Conservation (phyloP, 2,329 filamentous ascomycete species). For the Scedosporium dehoogii region DNA sequence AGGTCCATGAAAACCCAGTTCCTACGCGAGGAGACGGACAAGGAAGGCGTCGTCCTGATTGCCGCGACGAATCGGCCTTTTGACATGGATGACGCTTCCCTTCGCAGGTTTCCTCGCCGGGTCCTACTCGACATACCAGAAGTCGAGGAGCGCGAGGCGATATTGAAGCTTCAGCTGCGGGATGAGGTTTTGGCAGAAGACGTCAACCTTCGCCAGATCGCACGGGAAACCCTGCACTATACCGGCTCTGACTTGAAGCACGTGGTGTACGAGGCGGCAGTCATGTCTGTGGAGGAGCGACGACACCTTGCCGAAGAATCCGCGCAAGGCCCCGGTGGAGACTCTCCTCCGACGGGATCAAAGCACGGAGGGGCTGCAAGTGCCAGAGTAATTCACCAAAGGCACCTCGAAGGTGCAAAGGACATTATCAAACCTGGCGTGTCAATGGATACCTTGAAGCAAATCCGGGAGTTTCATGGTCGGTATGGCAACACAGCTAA, state of each 20-base stretch:
- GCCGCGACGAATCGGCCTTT: constrained; percentile 92
- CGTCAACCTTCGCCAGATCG: constrained; percentile 54
- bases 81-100: constrained; percentile 79
- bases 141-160: constrained; percentile 53
- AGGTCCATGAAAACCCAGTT: constrained; percentile 95
- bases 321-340: too few relatives aligned
- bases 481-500: too few relatives aligned
- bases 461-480: too few relatives aligned
- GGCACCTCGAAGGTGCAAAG: too few relatives aligned
- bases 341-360: too few relatives aligned
- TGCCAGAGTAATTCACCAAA: too few relatives aligned
- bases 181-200: constrained; percentile 52
- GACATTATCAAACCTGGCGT: too few relatives aligned
- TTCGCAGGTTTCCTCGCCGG: constrained; percentile 61
- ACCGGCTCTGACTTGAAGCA: constrained; percentile 79
- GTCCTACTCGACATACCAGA: constrained; percentile 64
- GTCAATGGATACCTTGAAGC: too few relatives aligned
- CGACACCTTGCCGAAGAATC: too few relatives aligned
- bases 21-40: constrained; percentile 70
- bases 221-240: constrained; percentile 61
- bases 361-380: too few relatives aligned
- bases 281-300: too few relatives aligned
- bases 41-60: constrained; percentile 81
- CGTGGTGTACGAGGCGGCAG: constrained; percentile 22
- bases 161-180: constrained; percentile 60